Base-by-base conservation (phyloP, 225 moss, liverwort and hornwort genomes). In the Pleurozium schreberi region DNA sequence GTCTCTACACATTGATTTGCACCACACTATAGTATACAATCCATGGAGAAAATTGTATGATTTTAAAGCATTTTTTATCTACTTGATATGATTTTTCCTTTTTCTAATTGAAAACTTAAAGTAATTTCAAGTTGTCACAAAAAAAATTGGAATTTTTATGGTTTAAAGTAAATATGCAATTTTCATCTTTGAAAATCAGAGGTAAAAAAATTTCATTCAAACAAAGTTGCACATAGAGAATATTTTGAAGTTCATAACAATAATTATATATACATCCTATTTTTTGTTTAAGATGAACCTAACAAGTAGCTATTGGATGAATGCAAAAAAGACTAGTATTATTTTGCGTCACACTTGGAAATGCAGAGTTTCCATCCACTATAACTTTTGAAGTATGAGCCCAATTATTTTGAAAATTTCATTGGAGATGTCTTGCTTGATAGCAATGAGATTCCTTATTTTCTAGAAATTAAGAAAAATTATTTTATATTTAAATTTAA, bases 41-140 rank as follows among this genome's bases (percentile, higher is more conserved):
- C 12, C 33, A 49, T 20, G 1, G 12, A 7, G 7, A 75, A 31
- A 74, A 49, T 2, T 49, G n/a, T 75, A 0, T 7, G 2, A 0
- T 1, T 47, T 75, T 31, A 11, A 7, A 20, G 12, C 12, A 0
- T 34, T n/a, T n/a, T n/a, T n/a, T n/a, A n/a, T 10, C 2, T 7
- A 49, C 33, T 47, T 31, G 12, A 19, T 31, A n/a, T n/a, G n/a
- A n/a, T n/a, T n/a, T n/a, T n/a, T n/a, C n/a, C 10, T 73, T 9
- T 3, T 43, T 71, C 17, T 42, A 0, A 12, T 20, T 75, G 5
- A 7, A 49, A 49, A 1, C 8, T 50, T 12, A 3, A 20, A 33
- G 1, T 75, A 33, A 50, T 50, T 49, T 20, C 6, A 31, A 50
- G 33, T 20, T 8, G 2, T 74, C 12, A 40, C 12, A n/a, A 4